Evolutionary conservation across 2,329 filamentous ascomycete genomes (phyloP).

Genomic region (Ophiostoma ulmi): DNA sequence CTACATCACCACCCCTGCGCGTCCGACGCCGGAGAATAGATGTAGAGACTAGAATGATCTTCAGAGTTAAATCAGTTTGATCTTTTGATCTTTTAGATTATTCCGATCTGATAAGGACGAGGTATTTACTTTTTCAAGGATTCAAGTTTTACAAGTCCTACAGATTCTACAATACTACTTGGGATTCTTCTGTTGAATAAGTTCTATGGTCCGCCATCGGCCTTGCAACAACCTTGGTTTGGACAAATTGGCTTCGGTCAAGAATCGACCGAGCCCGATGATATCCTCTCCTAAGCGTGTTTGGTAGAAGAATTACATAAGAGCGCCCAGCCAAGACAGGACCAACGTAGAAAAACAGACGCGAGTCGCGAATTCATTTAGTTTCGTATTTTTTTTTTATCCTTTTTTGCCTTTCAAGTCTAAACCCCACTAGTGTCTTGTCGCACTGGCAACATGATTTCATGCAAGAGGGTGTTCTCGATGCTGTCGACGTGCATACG

Average conservation of each 20-base stretch:
- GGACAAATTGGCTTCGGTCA: not conserved
- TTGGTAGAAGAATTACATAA: conserved; percentile 12
- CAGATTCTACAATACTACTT: not conserved
- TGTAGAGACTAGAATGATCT: not conserved
- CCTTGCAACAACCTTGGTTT: not conserved
- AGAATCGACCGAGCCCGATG: not conserved
- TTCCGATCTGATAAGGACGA: not conserved
- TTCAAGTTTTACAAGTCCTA: not conserved
- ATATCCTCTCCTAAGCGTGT: conserved; percentile 10
- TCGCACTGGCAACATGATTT: no score
- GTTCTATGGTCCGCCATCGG: not conserved
- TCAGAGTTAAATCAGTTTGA: not conserved
- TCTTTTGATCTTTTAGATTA: no score
- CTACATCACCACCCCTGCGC: not conserved
- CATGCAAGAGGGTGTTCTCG: no score
- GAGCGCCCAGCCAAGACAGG: not conserved
- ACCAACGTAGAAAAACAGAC: not conserved
- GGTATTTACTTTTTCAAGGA: not conserved
- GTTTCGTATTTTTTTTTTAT: not conserved
- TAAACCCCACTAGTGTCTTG: no score
- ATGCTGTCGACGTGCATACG: no score
- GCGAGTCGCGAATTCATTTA: not conserved
- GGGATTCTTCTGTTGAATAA: not conserved
- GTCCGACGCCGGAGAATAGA: not conserved
- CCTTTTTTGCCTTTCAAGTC: not conserved